Evolutionary conservation across 768 basidiomycete species (phyloP).

Genomic region (Kockovaella imperatae): DNA sequence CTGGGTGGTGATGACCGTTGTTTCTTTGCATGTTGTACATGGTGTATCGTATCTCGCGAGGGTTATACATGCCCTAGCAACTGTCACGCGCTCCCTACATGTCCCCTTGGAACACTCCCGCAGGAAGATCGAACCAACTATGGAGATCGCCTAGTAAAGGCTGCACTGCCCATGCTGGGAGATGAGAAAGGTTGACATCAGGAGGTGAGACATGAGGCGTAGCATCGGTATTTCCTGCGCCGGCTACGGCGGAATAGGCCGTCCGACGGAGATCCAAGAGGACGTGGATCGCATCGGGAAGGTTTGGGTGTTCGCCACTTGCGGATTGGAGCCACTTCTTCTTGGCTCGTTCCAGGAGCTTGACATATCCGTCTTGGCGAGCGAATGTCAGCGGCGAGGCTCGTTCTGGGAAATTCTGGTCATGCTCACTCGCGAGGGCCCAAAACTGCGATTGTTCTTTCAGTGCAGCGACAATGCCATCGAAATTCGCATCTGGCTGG

Average conservation of each 20-base stretch:
- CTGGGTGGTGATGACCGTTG: conserved; percentile 35
- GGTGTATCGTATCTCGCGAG: too few relatives aligned
- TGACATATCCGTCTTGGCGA: conserved; percentile 30
- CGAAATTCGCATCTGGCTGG: conserved; percentile 35
- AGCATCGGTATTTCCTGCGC: conserved; percentile 29
- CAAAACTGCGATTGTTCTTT: conserved; percentile 33
- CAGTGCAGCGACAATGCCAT: conserved; percentile 25
- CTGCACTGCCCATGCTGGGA: conserved; percentile 36
- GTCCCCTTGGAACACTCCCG: conserved; percentile 24
- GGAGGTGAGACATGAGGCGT: conserved; percentile 35
- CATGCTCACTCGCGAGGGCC: conserved; percentile 35
- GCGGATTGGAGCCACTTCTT: conserved; percentile 30
- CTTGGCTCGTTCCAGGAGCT: conserved; percentile 39
- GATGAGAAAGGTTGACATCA: conserved; percentile 21
- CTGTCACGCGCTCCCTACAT: conserved; percentile 1
- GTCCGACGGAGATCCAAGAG: conserved; percentile 40
- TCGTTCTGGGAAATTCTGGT: neutral
- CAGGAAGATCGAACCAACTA: conserved; percentile 40
- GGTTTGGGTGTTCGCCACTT: conserved; percentile 10
- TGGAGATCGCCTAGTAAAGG: conserved; percentile 36
- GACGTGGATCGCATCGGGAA: conserved; percentile 41
- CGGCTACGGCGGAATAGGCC: conserved; percentile 33
- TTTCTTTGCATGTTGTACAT: too few relatives aligned
- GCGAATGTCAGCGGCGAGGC: neutral
- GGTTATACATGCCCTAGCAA: neutral